Base-by-base conservation (phyloP, 192 early-diverging fungal species). In the Chytriomyces sp. region DNA sequence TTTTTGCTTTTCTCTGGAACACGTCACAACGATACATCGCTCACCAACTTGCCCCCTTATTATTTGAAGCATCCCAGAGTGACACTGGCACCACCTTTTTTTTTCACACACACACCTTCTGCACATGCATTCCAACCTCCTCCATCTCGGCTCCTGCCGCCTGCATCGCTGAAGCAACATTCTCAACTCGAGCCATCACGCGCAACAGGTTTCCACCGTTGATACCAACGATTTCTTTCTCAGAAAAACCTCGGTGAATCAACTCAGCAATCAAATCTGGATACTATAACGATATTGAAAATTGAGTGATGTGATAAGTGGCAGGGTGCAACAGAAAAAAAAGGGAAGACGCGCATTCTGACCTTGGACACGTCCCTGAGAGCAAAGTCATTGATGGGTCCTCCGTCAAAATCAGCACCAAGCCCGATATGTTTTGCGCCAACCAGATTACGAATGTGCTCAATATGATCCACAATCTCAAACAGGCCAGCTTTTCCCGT, bases 391-490 rank as follows among this genome's bases (percentile, higher is more conserved):
- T 83, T 84, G 13, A 76, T 63, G 5, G 69, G 69, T 28, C 88
- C 87, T 0, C 91, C 91, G 74, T 92, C 88, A 77, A 86, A 92
- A 75, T 92, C 91, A 20, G 86, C 81, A 0, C 91, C 91, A 5
- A 92, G 28, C 20, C 90, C 91, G n/a, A 91, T 82, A 62, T 87
- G 81, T 63, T 82, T 50, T 16, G 79, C 67, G 0, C 91, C 91
- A 64, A 81, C 85, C 9, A 88, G 72, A 5, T 80, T 78, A 24
- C 72, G 77, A 63, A 91, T 85, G 64, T 92, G 78, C 50, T 78
- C 79, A 26, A 91, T 84, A 76, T 91, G 90, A 61, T 91, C 87
- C 9, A 82, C 90, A 2, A 92, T 18, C 6, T 74, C 71, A 9
- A 45, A 26, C 44, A 78, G 85, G 24, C 79, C 79, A 3, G 20